Conservation (phyloP, 2,329 filamentous ascomycete species). For the Rhinocladiella similis region DNA sequence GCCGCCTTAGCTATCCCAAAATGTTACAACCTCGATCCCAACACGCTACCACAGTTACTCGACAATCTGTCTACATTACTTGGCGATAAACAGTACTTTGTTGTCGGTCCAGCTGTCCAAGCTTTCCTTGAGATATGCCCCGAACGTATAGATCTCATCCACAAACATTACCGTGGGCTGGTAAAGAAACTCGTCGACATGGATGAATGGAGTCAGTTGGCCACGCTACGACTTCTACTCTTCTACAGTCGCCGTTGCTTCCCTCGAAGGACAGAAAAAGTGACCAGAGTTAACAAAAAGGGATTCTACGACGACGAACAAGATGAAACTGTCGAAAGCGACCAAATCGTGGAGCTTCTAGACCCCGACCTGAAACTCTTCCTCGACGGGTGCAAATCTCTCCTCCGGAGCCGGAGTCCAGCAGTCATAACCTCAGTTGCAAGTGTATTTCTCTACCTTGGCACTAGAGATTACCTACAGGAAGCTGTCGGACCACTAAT, state of each 20-base stretch:
- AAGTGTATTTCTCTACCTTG: slow-evolving; percentile 80
- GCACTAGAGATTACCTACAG: slow-evolving; percentile 73
- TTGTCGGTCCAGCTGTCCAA: slow-evolving; percentile 88
- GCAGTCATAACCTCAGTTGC: slow-evolving; percentile 88
- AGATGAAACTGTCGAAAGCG: slow-evolving; percentile 44
- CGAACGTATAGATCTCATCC: slow-evolving; percentile 81
- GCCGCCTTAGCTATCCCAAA: slow-evolving; percentile 94
- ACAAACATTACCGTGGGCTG: slow-evolving; percentile 81
- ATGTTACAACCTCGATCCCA: slow-evolving; percentile 87
- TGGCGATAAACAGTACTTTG: slow-evolving; percentile 91
- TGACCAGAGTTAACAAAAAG: slow-evolving; percentile 59
- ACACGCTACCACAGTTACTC: slow-evolving; percentile 77
- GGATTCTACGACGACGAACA: slow-evolving; percentile 79
- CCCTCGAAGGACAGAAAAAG: slow-evolving; percentile 64
- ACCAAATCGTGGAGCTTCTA: slow-evolving; percentile 60
- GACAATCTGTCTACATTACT: slow-evolving; percentile 78
- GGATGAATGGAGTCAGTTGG: slow-evolving; percentile 97
- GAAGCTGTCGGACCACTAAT: slow-evolving; percentile 79
- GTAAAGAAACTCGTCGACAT: slow-evolving; percentile 94
- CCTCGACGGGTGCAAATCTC: slow-evolving; percentile 74
- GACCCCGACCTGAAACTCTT: slow-evolving; percentile 83
- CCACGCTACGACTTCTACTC: slow-evolving; percentile 77
- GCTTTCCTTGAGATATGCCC: slow-evolving; percentile 90
- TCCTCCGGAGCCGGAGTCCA: slow-evolving; percentile 89
- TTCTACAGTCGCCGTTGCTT: slow-evolving; percentile 87